Evolutionary conservation across 129 eudicot genomes (phyloP).

Genomic region (Arctium lappa): DNA sequence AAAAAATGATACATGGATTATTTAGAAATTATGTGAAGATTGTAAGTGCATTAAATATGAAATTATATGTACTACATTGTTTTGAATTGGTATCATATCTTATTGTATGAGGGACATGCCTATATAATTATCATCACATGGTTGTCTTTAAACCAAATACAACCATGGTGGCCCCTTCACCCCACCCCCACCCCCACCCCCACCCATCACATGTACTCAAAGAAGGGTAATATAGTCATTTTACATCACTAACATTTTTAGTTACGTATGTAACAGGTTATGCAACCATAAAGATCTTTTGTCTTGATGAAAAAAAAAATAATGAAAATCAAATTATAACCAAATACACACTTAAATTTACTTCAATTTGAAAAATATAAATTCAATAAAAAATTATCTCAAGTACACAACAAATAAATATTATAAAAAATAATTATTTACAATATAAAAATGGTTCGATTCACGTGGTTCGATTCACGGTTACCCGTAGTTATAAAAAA

Average conservation of each 20-base stretch:
- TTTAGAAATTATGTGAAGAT: not conserved
- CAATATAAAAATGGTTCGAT: no score
- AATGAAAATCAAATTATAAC: no score
- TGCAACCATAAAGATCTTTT: not conserved
- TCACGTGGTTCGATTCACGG: no score
- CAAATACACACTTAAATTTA: no score
- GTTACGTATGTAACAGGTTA: slow-evolving; percentile 1
- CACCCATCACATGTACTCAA: slow-evolving; percentile 7
- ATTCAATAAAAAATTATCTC: no score
- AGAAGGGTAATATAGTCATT: not conserved
- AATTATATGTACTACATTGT: slow-evolving; percentile 17
- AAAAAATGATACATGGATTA: not conserved
- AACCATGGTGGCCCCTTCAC: slow-evolving; percentile 21
- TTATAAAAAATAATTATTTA: no score
- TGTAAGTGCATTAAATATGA: slow-evolving; percentile 15
- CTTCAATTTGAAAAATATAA: no score
- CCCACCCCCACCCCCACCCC: slow-evolving; percentile 29
- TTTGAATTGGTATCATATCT: slow-evolving; percentile 25
- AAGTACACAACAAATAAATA: no score
- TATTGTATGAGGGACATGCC: slow-evolving; percentile 31
- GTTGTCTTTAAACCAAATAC: slow-evolving; percentile 30
- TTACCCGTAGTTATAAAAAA: no score
- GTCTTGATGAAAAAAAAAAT: not conserved
- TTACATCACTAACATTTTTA: not conserved
- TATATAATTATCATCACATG: slow-evolving; percentile 34